phyloP scores from a whole-genome alignment of 2,329 filamentous ascomycete species.

The Fusarium sp. region DNA sequence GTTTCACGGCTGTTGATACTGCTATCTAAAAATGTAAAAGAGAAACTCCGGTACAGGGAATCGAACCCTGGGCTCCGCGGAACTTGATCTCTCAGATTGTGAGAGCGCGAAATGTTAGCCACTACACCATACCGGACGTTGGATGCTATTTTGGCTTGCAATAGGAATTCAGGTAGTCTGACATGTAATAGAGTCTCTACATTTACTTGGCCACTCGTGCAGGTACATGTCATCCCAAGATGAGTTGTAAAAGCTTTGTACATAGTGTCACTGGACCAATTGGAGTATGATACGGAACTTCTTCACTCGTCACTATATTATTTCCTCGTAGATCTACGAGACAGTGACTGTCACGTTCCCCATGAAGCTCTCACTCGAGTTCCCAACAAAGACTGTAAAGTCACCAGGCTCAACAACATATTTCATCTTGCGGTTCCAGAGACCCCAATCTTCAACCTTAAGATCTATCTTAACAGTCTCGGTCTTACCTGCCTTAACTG shows the following conservation, averaged over 20 bases:
- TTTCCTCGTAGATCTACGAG: not conserved
- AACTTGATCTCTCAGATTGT: constrained; percentile 40
- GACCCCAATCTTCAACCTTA: constrained; percentile 67
- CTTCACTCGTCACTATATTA: not conserved
- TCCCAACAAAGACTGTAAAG: constrained; percentile 73
- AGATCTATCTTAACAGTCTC: constrained; percentile 62
- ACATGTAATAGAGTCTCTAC: fast-evolving
- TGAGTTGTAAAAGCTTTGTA: not conserved
- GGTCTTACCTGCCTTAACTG: constrained; percentile 69
- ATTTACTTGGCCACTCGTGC: not conserved
- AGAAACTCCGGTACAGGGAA: constrained; percentile 29
- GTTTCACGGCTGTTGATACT: not conserved
- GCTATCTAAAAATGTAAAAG: not conserved
- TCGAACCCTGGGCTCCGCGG: constrained; percentile 35
- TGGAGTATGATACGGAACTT: not conserved
- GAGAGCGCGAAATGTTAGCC: constrained; percentile 52
- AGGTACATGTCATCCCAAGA: not conserved
- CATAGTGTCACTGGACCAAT: not conserved
- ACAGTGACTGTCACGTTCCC: constrained; percentile 69
- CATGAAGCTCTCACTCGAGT: constrained; percentile 67
- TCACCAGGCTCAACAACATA: constrained; percentile 80
- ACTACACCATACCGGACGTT: constrained; percentile 51
- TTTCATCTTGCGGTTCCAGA: constrained; percentile 72
- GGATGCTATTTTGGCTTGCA: fast-evolving
- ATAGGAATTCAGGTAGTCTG: fast-evolving